These are phyloP conservation scores for Amanita molliuscula DNA, from an alignment of 768 basidiomycete species.

Conservation along the genomic window DNA sequence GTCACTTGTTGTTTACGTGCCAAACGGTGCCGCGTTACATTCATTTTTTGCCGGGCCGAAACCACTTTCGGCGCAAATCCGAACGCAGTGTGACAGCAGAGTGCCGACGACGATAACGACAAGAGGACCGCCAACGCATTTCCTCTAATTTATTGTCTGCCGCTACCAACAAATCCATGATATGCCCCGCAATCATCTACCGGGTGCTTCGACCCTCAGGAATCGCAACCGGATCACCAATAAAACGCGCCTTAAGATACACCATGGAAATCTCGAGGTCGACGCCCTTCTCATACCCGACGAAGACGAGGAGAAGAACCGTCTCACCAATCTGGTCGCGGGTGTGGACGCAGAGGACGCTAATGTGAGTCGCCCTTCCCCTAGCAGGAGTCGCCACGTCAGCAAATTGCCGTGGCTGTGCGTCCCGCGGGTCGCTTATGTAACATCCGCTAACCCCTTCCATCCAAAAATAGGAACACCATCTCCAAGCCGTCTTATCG, in stretches of 20 bases:
- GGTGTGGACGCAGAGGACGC: conserved; percentile 92
- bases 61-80: conserved; percentile 53
- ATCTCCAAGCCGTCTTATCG: conserved; percentile 40
- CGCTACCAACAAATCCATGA: conserved; percentile 52
- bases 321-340: conserved; percentile 63
- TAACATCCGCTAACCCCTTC: conserved; percentile 18
- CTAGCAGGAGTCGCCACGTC: conserved; percentile 24
- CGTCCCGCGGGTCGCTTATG: conserved; percentile 40
- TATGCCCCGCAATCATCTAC: conserved; percentile 76
- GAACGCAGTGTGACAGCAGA: conserved; percentile 35
- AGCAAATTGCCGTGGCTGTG: conserved; percentile 36
- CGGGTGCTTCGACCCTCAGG: conserved; percentile 69
- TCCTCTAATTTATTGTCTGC: conserved; percentile 26
- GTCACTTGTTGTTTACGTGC: conserved; percentile 25
- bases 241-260: conserved; percentile 82
- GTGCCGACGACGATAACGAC: conserved; percentile 47
- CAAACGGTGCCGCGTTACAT: conserved; percentile 26
- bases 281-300: conserved; percentile 76
- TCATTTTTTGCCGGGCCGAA: conserved; percentile 42
- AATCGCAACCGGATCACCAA: conserved; percentile 89
- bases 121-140: conserved; percentile 17
- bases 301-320: conserved; percentile 77
- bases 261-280: conserved; percentile 72
- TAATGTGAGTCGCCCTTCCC: conserved; percentile 59
- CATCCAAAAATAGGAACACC: conserved; percentile 34